Base-by-base conservation (phyloP, 1,139 yeast genomes). In the Suhomyces maxii region DNA sequence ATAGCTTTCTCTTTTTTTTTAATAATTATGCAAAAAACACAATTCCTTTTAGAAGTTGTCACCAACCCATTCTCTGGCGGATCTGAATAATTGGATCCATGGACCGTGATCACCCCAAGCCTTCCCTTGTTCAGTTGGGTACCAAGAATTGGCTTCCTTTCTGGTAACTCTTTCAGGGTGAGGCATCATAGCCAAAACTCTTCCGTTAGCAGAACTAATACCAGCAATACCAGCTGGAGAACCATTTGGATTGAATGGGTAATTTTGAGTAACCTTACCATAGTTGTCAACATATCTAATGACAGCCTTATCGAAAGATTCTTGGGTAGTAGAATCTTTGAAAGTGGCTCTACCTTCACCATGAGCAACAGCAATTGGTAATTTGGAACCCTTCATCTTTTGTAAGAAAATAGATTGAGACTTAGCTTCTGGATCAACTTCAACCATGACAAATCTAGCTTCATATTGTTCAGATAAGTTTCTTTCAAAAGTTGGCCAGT, bases 111-210 rank as follows among this genome's bases (percentile, higher is more conserved):
- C 79, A 37, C 84, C 86, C 87, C 90, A 82, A 44, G 74, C 73
- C 37, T 66, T 69, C 41, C 83, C 83, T 28, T 28, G 31, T 46
- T 79, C 83, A 35, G 68, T 67, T 42, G 98, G 97, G 64, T 89
- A 89, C 84, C 90, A 93, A 8, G 97, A 89, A 72, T 91, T 91
- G 50, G 95, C 76, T 68, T 89, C 96, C 63, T 83, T 74, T 71
- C 97, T 81, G 49, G 86, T 79, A 41, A 89, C 95, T 73, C 99
- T 89, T 71, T 95, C 99, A 26, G 99, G 99, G 65, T 95, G 99
- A 40, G 99, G 99, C 99, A 95, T 95, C 90, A 95, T 83, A 3
- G 98, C 98, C 60, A 95, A 76, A 5, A 95, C 97, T 67, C 99
- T 84, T 55, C 99, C 99, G 62, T 89, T 89, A 47, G 87, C 88